These are phyloP conservation scores for Leucosporidium creatinivorum DNA, from an alignment of 768 basidiomycete species.

Conservation along the genomic window DNA sequence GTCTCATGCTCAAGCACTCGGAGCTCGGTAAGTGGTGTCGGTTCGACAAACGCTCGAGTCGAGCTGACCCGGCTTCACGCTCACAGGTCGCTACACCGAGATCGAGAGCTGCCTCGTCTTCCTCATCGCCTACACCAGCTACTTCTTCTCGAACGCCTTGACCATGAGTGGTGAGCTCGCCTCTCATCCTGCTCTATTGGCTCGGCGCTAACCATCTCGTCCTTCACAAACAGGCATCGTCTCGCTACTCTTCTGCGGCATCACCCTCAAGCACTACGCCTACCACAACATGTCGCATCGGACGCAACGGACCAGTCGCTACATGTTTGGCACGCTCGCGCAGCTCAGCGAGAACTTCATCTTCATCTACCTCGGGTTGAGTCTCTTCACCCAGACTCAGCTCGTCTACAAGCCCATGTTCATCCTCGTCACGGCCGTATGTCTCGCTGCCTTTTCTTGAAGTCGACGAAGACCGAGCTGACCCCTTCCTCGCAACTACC, in stretches of 20 bases:
- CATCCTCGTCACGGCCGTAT: slow-evolving; percentile 74
- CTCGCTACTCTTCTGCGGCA: slow-evolving; percentile 94
- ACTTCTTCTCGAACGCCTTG: slow-evolving; percentile 96
- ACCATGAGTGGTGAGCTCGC: slow-evolving; percentile 55
- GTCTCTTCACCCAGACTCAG: slow-evolving; percentile 84
- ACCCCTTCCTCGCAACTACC: neutral
- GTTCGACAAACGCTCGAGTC: too few relatives aligned
- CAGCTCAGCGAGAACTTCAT: slow-evolving; percentile 98
- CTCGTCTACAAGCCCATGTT: slow-evolving; percentile 87
- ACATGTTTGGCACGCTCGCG: slow-evolving; percentile 88
- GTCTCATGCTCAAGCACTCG: slow-evolving; percentile 88
- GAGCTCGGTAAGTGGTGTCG: slow-evolving; percentile 55
- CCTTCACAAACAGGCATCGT: slow-evolving; percentile 61
- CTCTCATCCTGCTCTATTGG: neutral
- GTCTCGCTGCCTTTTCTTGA: too few relatives aligned
- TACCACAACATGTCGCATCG: slow-evolving; percentile 97
- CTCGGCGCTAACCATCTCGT: slow-evolving; percentile 32
- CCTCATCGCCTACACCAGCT: slow-evolving; percentile 88
- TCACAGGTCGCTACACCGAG: slow-evolving; percentile 55
- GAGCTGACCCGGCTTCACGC: neutral
- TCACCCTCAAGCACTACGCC: slow-evolving; percentile 99
- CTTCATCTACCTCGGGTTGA: slow-evolving; percentile 95
- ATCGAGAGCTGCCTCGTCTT: slow-evolving; percentile 97
- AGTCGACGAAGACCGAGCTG: too few relatives aligned
- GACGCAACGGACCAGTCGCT: slow-evolving; percentile 88